Evolutionary conservation across 176 grass and related monocot genomes (phyloP).

Genomic region (Rhynchospora breviuscula): DNA sequence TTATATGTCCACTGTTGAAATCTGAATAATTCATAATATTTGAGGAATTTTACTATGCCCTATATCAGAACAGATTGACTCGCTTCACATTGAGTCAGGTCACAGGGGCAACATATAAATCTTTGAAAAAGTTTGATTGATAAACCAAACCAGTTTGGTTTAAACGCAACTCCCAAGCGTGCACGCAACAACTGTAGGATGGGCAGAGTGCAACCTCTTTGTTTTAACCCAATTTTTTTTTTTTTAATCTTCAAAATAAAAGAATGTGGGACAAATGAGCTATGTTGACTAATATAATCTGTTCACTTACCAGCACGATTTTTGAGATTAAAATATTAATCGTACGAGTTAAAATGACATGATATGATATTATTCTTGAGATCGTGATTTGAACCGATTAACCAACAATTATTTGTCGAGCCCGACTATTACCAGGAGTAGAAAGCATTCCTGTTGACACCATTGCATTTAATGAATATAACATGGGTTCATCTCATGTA

Average conservation of each 20-base stretch:
- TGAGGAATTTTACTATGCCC: too few relatives aligned
- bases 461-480: neutral
- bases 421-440: neutral
- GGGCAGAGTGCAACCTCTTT: neutral
- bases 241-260: neutral
- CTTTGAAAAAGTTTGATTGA: neutral
- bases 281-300: neutral
- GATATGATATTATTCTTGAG: neutral
- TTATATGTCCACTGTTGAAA: too few relatives aligned
- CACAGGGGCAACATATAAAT: neutral
- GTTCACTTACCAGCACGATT: neutral
- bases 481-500: neutral
- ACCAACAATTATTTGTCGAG: neutral
- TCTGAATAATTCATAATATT: too few relatives aligned
- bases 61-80: neutral
- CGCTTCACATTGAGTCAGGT: neutral
- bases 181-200: conserved; percentile 14
- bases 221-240: neutral
- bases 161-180: neutral
- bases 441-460: neutral
- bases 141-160: conserved; percentile 4
- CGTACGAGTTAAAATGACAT: neutral
- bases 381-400: neutral
- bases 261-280: neutral
- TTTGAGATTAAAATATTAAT: neutral